These are phyloP conservation scores for Syzygium jambos DNA, from an alignment of 345 rosid species.

Conservation along the genomic window DNA sequence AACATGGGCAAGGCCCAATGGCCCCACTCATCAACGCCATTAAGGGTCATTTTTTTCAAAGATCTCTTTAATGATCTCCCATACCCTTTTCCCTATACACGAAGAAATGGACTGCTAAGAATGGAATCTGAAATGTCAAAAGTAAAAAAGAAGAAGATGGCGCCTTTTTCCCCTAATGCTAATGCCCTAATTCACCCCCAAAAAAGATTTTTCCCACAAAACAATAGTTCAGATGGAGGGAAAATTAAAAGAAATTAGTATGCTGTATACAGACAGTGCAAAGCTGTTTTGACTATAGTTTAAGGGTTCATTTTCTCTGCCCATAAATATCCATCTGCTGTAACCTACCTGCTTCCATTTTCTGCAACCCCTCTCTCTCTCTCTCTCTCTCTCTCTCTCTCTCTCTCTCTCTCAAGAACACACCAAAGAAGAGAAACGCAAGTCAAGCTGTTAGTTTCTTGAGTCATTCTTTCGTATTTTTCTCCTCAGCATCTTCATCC, in stretches of 20 bases:
- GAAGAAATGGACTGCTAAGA: constrained; percentile 23
- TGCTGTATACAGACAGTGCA: neutral
- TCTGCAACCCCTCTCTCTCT: constrained; percentile 21
- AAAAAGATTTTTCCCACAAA: neutral
- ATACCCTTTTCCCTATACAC: constrained; percentile 15
- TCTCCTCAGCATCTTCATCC: neutral
- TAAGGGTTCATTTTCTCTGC: constrained; percentile 30
- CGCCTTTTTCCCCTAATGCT: neutral
- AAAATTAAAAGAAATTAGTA: neutral
- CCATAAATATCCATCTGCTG: constrained; percentile 24
- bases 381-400: neutral
- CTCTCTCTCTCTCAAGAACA: neutral
- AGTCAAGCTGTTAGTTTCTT: neutral
- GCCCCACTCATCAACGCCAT: constrained; percentile 5
- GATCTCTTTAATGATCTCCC: constrained; percentile 7
- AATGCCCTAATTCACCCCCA: neutral
- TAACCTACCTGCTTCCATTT: constrained; percentile 30
- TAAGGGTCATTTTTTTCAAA: constrained; percentile 15
- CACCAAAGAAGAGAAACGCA: neutral
- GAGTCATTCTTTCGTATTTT: neutral
- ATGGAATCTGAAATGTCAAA: constrained; percentile 5
- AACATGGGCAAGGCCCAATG: neutral
- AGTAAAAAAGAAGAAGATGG: neutral
- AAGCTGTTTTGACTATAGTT: constrained; percentile 17
- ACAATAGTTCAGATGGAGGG: neutral